These are phyloP conservation scores for Malus orientalis DNA, from an alignment of 306 rosid species.

Conservation along the genomic window DNA sequence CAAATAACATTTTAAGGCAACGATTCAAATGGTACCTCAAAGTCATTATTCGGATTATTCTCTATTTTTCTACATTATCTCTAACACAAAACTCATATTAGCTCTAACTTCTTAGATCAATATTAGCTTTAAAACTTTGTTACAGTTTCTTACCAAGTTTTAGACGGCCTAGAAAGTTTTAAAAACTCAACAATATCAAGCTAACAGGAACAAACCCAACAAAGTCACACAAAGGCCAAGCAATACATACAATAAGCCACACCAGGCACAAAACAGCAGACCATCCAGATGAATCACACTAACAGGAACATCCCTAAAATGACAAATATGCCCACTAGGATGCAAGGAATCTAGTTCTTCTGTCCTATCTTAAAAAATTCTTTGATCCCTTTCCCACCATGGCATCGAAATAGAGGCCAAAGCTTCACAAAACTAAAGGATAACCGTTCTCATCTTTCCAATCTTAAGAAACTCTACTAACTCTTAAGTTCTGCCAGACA, in stretches of 20 bases:
- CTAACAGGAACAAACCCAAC: neutral
- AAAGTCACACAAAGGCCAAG: neutral
- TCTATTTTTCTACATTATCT: no score
- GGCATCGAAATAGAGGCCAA: neutral
- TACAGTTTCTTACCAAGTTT: neutral
- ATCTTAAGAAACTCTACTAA: neutral
- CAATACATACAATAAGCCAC: neutral
- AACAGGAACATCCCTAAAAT: neutral
- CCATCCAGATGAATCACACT: neutral
- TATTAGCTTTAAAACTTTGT: neutral
- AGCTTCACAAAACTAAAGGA: neutral
- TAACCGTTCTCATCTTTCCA: neutral
- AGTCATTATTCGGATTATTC: no score
- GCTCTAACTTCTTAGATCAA: neutral
- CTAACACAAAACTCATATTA: neutral
- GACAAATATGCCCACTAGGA: neutral
- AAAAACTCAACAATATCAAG: neutral
- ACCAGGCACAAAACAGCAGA: neutral
- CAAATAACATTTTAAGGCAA: no score
- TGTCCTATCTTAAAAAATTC: neutral
- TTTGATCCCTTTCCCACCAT: neutral
- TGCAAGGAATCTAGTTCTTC: neutral
- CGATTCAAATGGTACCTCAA: no score
- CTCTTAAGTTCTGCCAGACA: neutral
- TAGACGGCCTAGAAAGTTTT: neutral